Percentiles rank a stretch among this genome's conserved stretches.
phyloP scores from a whole-genome alignment of 768 basidiomycete species.

The Atractiella rhizophila region DNA sequence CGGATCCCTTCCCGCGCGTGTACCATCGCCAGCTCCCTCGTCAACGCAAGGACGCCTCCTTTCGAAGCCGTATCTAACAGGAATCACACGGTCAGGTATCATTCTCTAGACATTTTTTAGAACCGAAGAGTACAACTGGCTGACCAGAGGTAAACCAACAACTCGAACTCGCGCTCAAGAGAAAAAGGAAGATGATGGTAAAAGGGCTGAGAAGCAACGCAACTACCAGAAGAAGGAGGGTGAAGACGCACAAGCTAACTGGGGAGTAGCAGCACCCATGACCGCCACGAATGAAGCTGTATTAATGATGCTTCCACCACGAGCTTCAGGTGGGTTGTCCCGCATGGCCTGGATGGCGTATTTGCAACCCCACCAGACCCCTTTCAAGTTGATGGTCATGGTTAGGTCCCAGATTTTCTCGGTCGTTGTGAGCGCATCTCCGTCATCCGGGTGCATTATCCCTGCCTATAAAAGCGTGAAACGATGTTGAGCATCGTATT shows the following conservation, averaged over 20 bases:
- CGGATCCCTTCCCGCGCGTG: conserved; percentile 94
- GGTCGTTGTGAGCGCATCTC: conserved; percentile 62
- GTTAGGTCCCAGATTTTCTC: conserved; percentile 63
- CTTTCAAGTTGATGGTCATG: conserved; percentile 83
- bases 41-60: conserved; percentile 97
- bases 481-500: conserved; percentile 3
- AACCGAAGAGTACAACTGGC: too few species aligned
- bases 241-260: conserved; percentile 63
- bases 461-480: conserved; percentile 27
- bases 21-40: conserved; percentile 86
- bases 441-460: conserved; percentile 52
- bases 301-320: conserved; percentile 67
- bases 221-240: neutral
- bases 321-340: conserved; percentile 55
- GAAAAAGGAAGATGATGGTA: conserved; percentile 5
- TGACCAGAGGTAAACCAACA: too few species aligned
- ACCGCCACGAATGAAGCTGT: conserved; percentile 91
- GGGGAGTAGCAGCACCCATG: conserved; percentile 88
- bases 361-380: conserved; percentile 95
- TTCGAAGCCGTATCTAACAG: conserved; percentile 83
- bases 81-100: neutral
- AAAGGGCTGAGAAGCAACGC: neutral
- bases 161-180: too few species aligned
- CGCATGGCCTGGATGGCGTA: conserved; percentile 94
- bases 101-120: neutral